A percentile compares a stretch with the other conserved stretches of the same genome.
Conservation (phyloP, 2,329 filamentous ascomycete genomes). For the Alternaria triticina region DNA sequence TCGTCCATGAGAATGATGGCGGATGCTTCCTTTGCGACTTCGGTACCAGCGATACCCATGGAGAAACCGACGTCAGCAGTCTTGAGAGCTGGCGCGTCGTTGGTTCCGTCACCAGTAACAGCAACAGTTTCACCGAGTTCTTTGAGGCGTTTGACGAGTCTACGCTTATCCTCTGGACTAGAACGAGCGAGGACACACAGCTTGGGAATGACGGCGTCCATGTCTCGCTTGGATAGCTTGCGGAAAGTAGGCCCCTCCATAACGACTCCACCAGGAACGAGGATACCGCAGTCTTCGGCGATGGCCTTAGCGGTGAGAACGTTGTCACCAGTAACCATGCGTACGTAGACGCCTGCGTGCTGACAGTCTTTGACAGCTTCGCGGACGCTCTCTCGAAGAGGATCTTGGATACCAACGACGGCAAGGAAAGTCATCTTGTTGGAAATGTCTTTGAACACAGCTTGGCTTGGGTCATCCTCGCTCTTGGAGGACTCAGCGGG, state of each 20-base stretch:
- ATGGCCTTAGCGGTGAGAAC: constrained; percentile 80
- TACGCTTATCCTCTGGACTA: constrained; percentile 72
- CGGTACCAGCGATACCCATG: constrained; percentile 83
- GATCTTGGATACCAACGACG: constrained; percentile 82
- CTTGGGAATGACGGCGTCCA: constrained; percentile 64
- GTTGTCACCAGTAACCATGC: constrained; percentile 88
- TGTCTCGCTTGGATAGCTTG: constrained; percentile 68
- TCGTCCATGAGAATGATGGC: constrained; percentile 88
- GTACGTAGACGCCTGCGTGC: constrained; percentile 76
- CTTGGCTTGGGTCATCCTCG: constrained; percentile 68
- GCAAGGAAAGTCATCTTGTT: constrained; percentile 75
- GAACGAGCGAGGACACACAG: constrained; percentile 73
- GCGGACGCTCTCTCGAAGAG: constrained; percentile 74
- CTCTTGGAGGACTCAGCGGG: constrained; percentile 64
- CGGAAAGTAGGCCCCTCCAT: constrained; percentile 83
- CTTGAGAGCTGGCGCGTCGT: constrained; percentile 81
- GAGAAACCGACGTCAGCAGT: constrained; percentile 84
- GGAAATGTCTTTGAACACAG: constrained; percentile 72
- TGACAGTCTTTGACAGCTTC: constrained; percentile 77
- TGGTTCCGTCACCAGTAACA: constrained; percentile 83
- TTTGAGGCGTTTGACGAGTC: constrained; percentile 68
- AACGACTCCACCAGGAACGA: constrained; percentile 71
- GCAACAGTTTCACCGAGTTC: constrained; percentile 77
- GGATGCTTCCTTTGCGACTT: constrained; percentile 84
- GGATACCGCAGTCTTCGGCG: constrained; percentile 78